Evolutionary conservation across 2,329 filamentous ascomycete genomes (phyloP), one percentile per base, ranked within the genome.

Genomic region (Trichothecium sympodiale): DNA sequence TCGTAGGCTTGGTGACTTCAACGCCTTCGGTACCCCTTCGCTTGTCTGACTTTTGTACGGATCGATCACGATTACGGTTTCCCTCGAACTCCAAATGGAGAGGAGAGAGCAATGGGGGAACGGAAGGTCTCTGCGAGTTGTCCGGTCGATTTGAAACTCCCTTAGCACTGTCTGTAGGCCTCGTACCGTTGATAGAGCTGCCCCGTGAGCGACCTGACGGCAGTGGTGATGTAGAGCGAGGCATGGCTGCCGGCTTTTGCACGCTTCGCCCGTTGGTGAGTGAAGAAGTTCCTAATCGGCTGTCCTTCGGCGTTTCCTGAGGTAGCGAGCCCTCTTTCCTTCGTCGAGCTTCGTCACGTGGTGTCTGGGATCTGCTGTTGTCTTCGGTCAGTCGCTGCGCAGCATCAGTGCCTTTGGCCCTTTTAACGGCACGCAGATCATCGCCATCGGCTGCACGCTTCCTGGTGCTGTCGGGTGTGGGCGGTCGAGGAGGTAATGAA

Each of bases 41-140:
- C 38, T 55, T 52, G 13, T 53, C 46, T 29, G 43, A 38, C 33
- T 41, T 56, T 8, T 48, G 31, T 17, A 40, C 40, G 3, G 45
- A 36, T 5, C 49, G 41, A 2, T 44, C 42, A 6, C 49, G 41
- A 2, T 44, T 41, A 6, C 62, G 57, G 18, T 60, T 58, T 15
- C 59, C 57, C 25, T 64, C 63, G 17, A 68, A 57, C 27, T 57
- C 59, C 9, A 72, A 55, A 26, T 61, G 63, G 1, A 72, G 53
- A 1, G 71, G 71, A 1, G 71, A 76, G 12, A 76, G 47, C 20
- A 76, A 46, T 3, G 65, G 67, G 8, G 71, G 71, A 6, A 76
- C 56, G 17, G 54, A 52, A 17, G 60, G 43, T 42, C 62, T 65
- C 3, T 55, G 47, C 9, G 51, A 46, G 9, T 47, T 42, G 15